Evolutionary conservation across 2,329 filamentous ascomycete genomes (phyloP), one percentile per base, ranked within the genome.

Genomic region (Blastomyces emzantsi): DNA sequence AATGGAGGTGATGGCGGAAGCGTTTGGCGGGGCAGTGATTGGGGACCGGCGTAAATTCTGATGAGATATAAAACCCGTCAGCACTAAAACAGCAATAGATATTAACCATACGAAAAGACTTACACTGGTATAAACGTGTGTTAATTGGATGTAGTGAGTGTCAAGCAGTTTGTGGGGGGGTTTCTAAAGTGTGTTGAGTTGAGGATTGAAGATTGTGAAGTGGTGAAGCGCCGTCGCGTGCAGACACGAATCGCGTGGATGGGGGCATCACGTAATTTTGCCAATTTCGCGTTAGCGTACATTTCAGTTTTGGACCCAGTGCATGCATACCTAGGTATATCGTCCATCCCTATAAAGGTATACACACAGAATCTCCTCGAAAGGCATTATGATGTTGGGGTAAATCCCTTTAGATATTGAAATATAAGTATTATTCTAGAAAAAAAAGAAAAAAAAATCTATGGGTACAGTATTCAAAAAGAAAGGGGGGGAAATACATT

Each of bases 191-290:
- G 43, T 13, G 43, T 22, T 28, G n/a, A 60, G 43, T 47, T 49
- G 58, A 22, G 13, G 39, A 41, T 41, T 39, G 45, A 60, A 28
- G 9, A 39, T n/a, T 60, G 41, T n/a, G 57, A 30, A 19, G 30
- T 19, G 47, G 57, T 39, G 47, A 36, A 47, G 58, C 28, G 55
- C 43, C 41, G 58, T 49, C 58, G 58, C 58, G 58, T 60, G 41
- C 43, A 60, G 57, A 60, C 58, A 49, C 58, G 58, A n/a, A 60
- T 51, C 58, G 58, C 58, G 58, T 60, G 30, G 39, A 59, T 47
- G 33, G 6, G 57, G 17, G 8, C 41, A 22, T 28, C 36, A 60
- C 41, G 55, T 58, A 58, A 58, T 58, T 43, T 58, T 43, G 55
- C 55, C 55, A 22, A n/a, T 4, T 58, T 58, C 55, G 36, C n/a